Evolutionary conservation across 441 rosid genomes (phyloP).

Genomic region (Populus tomentosa): DNA sequence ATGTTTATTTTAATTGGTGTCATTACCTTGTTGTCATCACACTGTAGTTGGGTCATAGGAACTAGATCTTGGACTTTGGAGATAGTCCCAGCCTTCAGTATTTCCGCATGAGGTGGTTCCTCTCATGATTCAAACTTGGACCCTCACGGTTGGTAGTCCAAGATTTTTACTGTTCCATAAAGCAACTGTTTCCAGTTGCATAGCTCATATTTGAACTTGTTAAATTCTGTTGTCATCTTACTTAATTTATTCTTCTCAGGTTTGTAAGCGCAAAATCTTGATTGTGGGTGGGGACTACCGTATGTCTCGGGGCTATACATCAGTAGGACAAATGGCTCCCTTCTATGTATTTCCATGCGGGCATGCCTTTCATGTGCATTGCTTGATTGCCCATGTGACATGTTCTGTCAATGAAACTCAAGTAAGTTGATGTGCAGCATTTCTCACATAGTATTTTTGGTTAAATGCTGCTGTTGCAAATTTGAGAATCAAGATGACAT

Average conservation of each 20-base stretch:
- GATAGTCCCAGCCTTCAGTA: background rate
- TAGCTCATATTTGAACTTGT: background rate
- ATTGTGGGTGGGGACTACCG: slow-evolving; percentile 59
- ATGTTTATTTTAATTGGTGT: background rate
- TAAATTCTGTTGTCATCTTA: background rate
- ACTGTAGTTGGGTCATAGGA: background rate
- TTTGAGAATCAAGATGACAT: background rate
- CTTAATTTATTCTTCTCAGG: slow-evolving; percentile 45
- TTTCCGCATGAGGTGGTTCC: background rate
- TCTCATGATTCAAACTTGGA: background rate
- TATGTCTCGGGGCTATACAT: slow-evolving; percentile 61
- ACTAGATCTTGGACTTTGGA: background rate
- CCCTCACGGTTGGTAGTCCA: background rate
- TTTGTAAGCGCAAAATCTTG: slow-evolving; percentile 80
- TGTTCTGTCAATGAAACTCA: slow-evolving; percentile 72
- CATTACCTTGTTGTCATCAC: background rate
- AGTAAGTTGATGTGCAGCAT: slow-evolving; percentile 35
- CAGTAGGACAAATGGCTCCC: slow-evolving; percentile 87
- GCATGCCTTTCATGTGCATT: slow-evolving; percentile 87
- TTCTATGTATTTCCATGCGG: slow-evolving; percentile 97
- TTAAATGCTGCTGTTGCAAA: background rate
- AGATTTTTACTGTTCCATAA: background rate
- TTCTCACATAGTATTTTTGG: background rate
- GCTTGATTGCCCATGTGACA: slow-evolving; percentile 88
- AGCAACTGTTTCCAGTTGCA: background rate